These are phyloP conservation scores for Eucalyptus urophylla DNA, from an alignment of 345 rosid species.

Conservation along the genomic window DNA sequence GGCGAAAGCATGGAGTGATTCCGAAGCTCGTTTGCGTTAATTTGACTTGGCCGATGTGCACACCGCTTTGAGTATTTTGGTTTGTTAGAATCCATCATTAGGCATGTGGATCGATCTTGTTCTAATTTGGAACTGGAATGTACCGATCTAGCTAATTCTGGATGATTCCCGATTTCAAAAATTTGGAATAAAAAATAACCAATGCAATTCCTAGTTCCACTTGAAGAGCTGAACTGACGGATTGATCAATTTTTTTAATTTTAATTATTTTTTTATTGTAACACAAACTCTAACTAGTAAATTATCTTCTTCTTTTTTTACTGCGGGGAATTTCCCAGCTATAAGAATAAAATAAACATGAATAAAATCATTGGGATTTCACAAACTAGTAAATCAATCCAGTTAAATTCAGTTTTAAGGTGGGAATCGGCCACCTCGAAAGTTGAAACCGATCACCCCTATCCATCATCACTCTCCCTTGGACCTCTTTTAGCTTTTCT, in stretches of 20 bases:
- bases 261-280: no score
- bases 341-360: no score
- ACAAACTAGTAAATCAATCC: background rate
- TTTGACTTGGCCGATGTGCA: background rate
- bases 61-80: background rate
- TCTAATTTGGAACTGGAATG: background rate
- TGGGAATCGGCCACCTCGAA: background rate
- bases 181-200: accelerated
- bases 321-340: accelerated
- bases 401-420: background rate
- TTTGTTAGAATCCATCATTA: background rate
- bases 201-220: accelerated
- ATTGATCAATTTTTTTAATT: background rate
- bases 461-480: background rate
- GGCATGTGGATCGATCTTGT: background rate
- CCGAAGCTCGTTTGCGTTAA: background rate
- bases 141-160: accelerated
- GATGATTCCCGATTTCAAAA: accelerated
- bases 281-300: background rate
- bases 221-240: accelerated
- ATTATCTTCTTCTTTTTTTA: background rate
- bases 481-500: background rate
- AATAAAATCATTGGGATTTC: no score
- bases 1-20: background rate
- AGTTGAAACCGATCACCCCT: no score